These are phyloP conservation scores for Croton laevigatus DNA, from an alignment of 441 rosid genomes.

Conservation along the genomic window DNA sequence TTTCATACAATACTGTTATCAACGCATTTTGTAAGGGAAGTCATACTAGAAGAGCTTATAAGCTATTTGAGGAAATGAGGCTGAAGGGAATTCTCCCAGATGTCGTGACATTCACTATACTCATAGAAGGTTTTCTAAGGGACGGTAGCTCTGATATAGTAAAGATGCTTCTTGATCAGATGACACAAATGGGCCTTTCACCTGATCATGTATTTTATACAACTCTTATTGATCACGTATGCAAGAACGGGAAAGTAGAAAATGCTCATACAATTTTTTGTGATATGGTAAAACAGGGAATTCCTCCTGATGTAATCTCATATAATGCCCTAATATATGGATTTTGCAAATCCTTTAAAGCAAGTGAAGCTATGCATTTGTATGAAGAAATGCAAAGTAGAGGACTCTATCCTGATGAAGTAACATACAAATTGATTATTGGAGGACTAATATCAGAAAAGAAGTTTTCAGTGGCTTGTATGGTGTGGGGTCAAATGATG, in stretches of 20 bases:
- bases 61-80: constrained; percentile 69
- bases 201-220: constrained; percentile 79
- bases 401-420: constrained; percentile 68
- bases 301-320: constrained; percentile 68
- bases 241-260: constrained; percentile 70
- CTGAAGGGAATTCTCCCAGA: constrained; percentile 57
- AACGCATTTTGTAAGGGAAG: constrained; percentile 51
- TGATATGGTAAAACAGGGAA: constrained; percentile 73
- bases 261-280: constrained; percentile 54
- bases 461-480: constrained; percentile 56
- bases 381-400: constrained; percentile 67
- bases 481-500: constrained; percentile 98
- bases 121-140: constrained; percentile 62
- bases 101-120: constrained; percentile 73
- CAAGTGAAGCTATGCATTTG: constrained; percentile 55
- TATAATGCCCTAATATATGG: constrained; percentile 80
- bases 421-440: constrained; percentile 78
- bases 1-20: constrained; percentile 81
- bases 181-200: constrained; percentile 52
- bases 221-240: constrained; percentile 63
- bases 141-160: constrained; percentile 57
- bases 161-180: constrained; percentile 66
- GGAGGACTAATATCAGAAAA: constrained; percentile 67
- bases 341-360: constrained; percentile 62
- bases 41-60: constrained; percentile 48